Conservation (phyloP, 139 green algal species). For the Gonium pectorale region DNA sequence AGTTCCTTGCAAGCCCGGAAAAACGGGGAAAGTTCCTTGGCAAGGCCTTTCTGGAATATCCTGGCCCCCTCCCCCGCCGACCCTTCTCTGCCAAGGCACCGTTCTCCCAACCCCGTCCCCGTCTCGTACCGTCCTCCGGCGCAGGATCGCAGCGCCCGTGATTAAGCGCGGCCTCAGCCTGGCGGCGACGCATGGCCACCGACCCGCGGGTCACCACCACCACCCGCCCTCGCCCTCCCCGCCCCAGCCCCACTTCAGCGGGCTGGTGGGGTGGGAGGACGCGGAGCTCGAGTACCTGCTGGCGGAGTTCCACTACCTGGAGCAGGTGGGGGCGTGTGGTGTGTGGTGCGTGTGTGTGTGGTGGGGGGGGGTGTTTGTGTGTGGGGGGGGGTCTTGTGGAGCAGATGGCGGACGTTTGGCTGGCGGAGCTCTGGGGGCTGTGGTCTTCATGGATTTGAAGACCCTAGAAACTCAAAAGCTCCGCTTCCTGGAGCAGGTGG, state of each 20-base stretch:
- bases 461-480: background rate
- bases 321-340: conserved; percentile 40
- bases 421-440: no score
- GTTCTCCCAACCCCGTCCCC: background rate
- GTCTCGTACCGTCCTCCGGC: no score
- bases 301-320: conserved; percentile 63
- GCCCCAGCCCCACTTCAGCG: no score
- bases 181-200: background rate
- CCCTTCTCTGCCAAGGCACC: no score
- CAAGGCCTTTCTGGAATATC: no score
- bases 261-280: conserved; percentile 51
- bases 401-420: background rate
- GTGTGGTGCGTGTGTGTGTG: background rate
- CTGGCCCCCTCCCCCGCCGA: background rate
- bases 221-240: background rate
- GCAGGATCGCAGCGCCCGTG: conserved; percentile 43
- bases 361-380: no score
- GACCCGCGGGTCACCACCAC: conserved; percentile 10
- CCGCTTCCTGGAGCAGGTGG: background rate
- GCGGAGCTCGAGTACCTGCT: conserved; percentile 64
- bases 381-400: background rate
- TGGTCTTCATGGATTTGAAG: no score
- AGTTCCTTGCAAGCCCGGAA: no score
- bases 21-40: no score
- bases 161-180: conserved; percentile 31